phyloP scores from a whole-genome alignment of 208 protist species.

The Trichomonas tenax region DNA sequence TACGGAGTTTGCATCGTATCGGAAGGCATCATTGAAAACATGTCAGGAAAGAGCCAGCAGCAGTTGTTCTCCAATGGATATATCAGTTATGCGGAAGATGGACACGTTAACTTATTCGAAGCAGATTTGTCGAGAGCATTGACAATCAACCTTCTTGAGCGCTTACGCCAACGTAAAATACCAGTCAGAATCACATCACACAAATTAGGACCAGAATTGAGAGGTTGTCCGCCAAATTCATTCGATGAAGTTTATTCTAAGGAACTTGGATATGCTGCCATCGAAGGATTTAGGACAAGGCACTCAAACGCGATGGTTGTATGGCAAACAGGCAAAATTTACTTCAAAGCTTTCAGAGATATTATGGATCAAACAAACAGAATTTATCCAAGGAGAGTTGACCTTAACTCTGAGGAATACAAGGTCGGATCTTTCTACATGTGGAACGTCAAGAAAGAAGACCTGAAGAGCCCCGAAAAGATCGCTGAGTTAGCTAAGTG shows the following conservation, averaged over 20 bases:
- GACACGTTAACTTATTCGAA: constrained; percentile 21
- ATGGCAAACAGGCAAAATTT: neutral
- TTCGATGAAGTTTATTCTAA: constrained; percentile 27
- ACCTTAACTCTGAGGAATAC: constrained; percentile 21
- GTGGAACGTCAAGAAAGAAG: constrained; percentile 4
- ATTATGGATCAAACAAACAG: constrained; percentile 13
- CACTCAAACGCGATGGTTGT: neutral
- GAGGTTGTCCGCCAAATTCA: constrained; percentile 25
- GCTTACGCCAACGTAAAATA: neutral
- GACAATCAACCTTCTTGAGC: neutral
- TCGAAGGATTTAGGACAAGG: neutral
- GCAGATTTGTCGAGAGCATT: constrained; percentile 18
- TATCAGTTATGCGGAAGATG: neutral
- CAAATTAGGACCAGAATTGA: constrained; percentile 29
- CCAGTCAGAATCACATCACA: neutral
- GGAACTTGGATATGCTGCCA: constrained; percentile 26
- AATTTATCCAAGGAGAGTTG: neutral
- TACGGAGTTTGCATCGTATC: constrained; percentile 27
- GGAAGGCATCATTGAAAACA: constrained; percentile 28
- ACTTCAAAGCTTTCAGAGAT: neutral
- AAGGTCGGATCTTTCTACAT: constrained; percentile 25
- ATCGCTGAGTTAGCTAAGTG: neutral
- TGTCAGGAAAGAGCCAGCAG: neutral
- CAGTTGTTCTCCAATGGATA: neutral
- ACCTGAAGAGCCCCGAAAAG: neutral